These are phyloP conservation scores for Poa pratensis DNA, from an alignment of 176 grass and related monocot species.

Conservation along the genomic window DNA sequence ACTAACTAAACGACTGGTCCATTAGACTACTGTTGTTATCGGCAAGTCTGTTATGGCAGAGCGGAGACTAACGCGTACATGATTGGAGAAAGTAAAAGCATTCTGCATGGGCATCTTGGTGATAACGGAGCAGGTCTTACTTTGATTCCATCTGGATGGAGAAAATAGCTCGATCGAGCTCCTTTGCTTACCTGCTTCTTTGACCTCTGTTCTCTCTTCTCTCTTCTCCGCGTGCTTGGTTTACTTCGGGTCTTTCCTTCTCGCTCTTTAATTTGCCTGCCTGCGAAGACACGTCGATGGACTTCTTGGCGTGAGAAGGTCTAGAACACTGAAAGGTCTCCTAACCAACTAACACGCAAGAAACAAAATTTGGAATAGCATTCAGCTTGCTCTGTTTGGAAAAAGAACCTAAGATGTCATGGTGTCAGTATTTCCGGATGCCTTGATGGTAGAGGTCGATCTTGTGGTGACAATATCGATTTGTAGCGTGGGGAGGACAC, in stretches of 20 bases:
- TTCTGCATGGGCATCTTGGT: background rate
- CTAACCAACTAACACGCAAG: background rate
- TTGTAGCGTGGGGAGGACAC: background rate
- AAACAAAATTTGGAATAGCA: background rate
- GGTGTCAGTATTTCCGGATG: background rate
- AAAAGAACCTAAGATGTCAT: background rate
- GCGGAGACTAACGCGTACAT: background rate
- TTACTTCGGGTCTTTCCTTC: background rate
- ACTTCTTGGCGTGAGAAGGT: slow-evolving; percentile 6
- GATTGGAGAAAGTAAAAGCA: background rate
- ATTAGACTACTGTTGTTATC: background rate
- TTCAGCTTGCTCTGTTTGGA: background rate
- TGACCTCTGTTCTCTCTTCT: slow-evolving; percentile 21
- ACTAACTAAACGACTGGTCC: background rate
- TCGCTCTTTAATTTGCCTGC: background rate
- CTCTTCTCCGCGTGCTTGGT: background rate
- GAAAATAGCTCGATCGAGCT: background rate
- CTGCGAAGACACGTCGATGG: slow-evolving; percentile 7
- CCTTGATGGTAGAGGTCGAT: background rate
- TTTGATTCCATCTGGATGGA: slow-evolving; percentile 43
- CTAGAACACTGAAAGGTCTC: background rate
- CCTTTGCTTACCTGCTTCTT: slow-evolving; percentile 39
- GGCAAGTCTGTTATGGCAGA: background rate
- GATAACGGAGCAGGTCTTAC: slow-evolving; percentile 28
- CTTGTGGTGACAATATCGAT: background rate